Evolutionary conservation across 768 basidiomycete species (phyloP).

Genomic region (Boletus rubroflammeus): DNA sequence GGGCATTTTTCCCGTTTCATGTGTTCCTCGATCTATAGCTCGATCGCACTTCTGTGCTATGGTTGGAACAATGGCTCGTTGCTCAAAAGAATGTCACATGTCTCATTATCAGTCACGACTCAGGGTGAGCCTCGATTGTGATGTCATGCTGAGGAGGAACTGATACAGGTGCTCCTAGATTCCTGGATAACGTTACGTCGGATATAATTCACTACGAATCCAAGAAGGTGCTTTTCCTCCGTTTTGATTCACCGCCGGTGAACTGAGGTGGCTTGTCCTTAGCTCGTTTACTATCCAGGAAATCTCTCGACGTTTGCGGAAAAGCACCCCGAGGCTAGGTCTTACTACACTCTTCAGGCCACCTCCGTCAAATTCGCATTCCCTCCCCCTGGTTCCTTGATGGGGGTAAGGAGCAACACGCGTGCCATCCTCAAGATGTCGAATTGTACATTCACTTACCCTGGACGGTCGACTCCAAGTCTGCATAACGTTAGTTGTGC

Average conservation of each 20-base stretch:
- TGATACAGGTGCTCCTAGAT: constrained; percentile 43
- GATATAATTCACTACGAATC: constrained; percentile 97
- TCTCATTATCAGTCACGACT: constrained; percentile 95
- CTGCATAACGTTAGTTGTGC: constrained; percentile 88
- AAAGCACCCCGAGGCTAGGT: constrained; percentile 88
- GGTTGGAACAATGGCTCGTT: constrained; percentile 87
- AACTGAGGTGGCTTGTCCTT: constrained; percentile 13
- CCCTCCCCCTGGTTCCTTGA: constrained; percentile 91
- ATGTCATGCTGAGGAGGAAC: constrained; percentile 5
- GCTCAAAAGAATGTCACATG: constrained; percentile 83
- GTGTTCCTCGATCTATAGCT: constrained; percentile 43
- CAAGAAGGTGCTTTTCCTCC: constrained; percentile 62
- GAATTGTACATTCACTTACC: constrained; percentile 92
- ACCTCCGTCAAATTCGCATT: constrained; percentile 94
- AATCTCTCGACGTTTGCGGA: constrained; percentile 90
- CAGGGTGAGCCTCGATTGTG: constrained; percentile 57
- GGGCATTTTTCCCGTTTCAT: constrained; percentile 15
- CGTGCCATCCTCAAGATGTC: constrained; percentile 92
- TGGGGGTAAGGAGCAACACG: constrained; percentile 96
- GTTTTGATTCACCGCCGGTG: constrained; percentile 13
- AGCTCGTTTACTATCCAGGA: constrained; percentile 92
- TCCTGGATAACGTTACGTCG: constrained; percentile 92
- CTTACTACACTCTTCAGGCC: constrained; percentile 94
- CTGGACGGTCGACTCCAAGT: constrained; percentile 75
- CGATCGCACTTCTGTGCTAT: constrained; percentile 80